Percentiles rank a stretch among this genome's conserved stretches.
These are phyloP conservation scores for Fusarium sp. DNA, from an alignment of 2,329 filamentous ascomycete genomes.

Conservation along the genomic window DNA sequence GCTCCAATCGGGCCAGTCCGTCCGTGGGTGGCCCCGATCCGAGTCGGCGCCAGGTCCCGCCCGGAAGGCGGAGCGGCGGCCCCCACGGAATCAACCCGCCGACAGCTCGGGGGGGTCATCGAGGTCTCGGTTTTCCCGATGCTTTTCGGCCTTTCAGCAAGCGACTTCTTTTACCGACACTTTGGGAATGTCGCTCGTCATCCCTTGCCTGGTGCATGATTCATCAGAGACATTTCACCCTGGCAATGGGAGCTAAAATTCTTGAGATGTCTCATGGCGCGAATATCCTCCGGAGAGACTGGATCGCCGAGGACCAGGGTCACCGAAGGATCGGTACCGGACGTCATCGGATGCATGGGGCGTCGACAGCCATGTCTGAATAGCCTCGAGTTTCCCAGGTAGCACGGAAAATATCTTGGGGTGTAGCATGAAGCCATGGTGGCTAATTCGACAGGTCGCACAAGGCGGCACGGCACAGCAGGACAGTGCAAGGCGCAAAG, in stretches of 20 bases:
- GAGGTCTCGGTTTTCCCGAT: slow-evolving; percentile 11
- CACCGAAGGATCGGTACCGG: slow-evolving; percentile 26
- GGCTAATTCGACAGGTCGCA: background rate
- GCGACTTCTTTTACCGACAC: background rate
- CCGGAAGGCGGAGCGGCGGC: slow-evolving; percentile 1
- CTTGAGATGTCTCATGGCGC: slow-evolving; percentile 31
- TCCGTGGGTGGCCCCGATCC: background rate
- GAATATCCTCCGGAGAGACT: slow-evolving; percentile 6
- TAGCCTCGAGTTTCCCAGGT: background rate
- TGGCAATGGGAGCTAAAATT: slow-evolving; percentile 3
- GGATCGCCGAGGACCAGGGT: slow-evolving; percentile 14
- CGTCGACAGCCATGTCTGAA: slow-evolving; percentile 18
- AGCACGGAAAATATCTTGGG: background rate
- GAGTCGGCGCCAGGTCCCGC: background rate
- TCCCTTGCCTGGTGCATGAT: background rate
- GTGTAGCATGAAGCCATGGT: background rate
- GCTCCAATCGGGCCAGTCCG: slow-evolving; percentile 23
- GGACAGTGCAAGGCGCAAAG: background rate
- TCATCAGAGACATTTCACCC: background rate
- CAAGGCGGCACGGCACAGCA: background rate
- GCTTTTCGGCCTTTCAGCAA: background rate
- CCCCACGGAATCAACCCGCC: background rate
- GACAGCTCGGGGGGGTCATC: background rate
- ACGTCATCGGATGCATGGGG: slow-evolving; percentile 7
- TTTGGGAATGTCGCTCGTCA: background rate